Evolutionary conservation across 148 eudicot genomes (phyloP), one percentile per base, ranked within the genome.

Genomic region (Camellia granthamiana): DNA sequence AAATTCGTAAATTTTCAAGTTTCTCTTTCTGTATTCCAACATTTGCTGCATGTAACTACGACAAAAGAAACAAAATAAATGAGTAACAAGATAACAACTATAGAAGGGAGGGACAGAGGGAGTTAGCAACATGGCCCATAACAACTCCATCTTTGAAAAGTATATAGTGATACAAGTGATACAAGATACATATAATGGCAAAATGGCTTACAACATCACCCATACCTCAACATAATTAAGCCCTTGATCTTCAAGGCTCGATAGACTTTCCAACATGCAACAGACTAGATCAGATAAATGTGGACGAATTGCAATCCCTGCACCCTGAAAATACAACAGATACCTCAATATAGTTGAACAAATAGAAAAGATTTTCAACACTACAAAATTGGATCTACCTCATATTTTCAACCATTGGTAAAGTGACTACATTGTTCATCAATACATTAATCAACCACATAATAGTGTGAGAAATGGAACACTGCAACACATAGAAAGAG

Each of bases 171-270:
- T 30, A 30, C 30, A 30, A 30, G 30, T 30, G 30, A 30, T 30
- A 30, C 0, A 30, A 30, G 30, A 30, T 30, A 30, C 30, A 30
- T 30, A 30, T 30, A 30, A 30, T 30, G 30, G 30, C 0, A 30
- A 0, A 30, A 30, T 30, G 72, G 79, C 44, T 13, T 72, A 83
- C 41, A 77, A 74, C 55, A 77, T 81, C 60, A 9, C 47, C 52
- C 83, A 84, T 61, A 95, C 99, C 99, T 95, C 97, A 55, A 95
- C 97, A 81, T 95, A 95, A 85, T 95, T 95, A 77, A 95, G 93
- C 61, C 97, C 91, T 86, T 94, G 99, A 83, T 95, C 99, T 78
- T 95, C 99, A 78, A 95, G 94, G 85, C 99, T 95, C 73, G 99
- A 95, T 79, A 95, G 86, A 86, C 97, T 91, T 87, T 93, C 99